phyloP scores from a whole-genome alignment of 768 basidiomycete genomes.

The Lentinula sp. region DNA sequence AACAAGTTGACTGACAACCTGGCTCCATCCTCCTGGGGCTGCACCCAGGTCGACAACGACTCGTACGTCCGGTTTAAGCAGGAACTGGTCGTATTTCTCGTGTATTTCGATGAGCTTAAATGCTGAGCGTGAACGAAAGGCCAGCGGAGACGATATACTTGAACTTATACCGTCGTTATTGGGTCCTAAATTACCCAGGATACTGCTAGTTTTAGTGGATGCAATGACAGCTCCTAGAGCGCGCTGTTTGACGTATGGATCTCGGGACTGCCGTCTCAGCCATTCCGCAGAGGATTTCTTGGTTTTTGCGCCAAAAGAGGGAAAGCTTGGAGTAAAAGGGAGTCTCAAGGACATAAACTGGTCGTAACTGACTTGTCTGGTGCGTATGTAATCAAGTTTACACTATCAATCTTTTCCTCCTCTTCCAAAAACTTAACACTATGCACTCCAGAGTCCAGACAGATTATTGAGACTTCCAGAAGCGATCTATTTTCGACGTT shows the following conservation, averaged over 20 bases:
- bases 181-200: constrained; percentile 21
- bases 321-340: background rate
- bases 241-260: constrained; percentile 66
- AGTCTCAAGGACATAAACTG: background rate
- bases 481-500: no score
- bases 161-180: constrained; percentile 3
- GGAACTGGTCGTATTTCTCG: constrained; percentile 45
- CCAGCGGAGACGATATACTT: background rate
- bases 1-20: constrained; percentile 52
- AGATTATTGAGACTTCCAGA: no score
- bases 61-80: constrained; percentile 43
- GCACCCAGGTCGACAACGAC: constrained; percentile 85
- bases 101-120: constrained; percentile 88
- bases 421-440: no score
- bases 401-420: no score
- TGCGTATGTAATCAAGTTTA: no score
- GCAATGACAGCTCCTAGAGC: background rate
- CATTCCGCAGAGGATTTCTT: constrained; percentile 46
- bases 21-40: constrained; percentile 93
- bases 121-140: constrained; percentile 82
- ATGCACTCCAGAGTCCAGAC: no score
- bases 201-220: background rate
- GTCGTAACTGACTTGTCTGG: no score
- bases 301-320: background rate
- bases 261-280: constrained; percentile 64